A percentile compares a stretch with the other conserved stretches of the same genome.
Conservation (phyloP, 1,139 yeast genomes). For the Pichia sp. region DNA sequence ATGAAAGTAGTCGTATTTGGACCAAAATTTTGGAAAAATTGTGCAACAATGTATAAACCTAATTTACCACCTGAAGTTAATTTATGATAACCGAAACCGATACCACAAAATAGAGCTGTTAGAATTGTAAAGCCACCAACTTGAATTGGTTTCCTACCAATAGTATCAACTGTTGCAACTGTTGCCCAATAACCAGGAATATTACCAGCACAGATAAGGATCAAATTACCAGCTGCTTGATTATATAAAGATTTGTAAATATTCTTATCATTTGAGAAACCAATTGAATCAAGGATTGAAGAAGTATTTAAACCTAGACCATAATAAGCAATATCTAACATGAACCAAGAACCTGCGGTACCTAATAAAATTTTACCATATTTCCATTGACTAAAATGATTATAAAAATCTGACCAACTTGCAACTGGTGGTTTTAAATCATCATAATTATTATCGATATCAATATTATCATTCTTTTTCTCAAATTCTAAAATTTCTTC, state of each 20-base stretch:
- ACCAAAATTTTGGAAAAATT: slow-evolving; percentile 85
- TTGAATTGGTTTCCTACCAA: slow-evolving; percentile 83
- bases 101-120: slow-evolving; percentile 59
- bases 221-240: slow-evolving; percentile 81
- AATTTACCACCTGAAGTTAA: slow-evolving; percentile 56
- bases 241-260: slow-evolving; percentile 61
- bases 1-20: slow-evolving; percentile 95
- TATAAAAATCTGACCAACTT: slow-evolving; percentile 50
- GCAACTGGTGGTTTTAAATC: slow-evolving; percentile 52
- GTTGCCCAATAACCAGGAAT: slow-evolving; percentile 87
- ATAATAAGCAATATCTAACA: slow-evolving; percentile 92
- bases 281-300: slow-evolving; percentile 75
- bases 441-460: slow-evolving; percentile 7
- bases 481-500: slow-evolving; percentile 27
- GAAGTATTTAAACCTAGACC: slow-evolving; percentile 81
- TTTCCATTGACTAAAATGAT: slow-evolving; percentile 82
- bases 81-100: slow-evolving; percentile 74
- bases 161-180: slow-evolving; percentile 65
- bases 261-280: slow-evolving; percentile 59
- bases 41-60: slow-evolving; percentile 68
- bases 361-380: slow-evolving; percentile 81
- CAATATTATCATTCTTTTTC: too few species aligned
- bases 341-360: slow-evolving; percentile 96
- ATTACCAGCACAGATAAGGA: slow-evolving; percentile 85
- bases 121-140: slow-evolving; percentile 62